Evolutionary conservation across 176 grass and related monocot genomes (phyloP).

Genomic region (Saccharum spontaneum): DNA sequence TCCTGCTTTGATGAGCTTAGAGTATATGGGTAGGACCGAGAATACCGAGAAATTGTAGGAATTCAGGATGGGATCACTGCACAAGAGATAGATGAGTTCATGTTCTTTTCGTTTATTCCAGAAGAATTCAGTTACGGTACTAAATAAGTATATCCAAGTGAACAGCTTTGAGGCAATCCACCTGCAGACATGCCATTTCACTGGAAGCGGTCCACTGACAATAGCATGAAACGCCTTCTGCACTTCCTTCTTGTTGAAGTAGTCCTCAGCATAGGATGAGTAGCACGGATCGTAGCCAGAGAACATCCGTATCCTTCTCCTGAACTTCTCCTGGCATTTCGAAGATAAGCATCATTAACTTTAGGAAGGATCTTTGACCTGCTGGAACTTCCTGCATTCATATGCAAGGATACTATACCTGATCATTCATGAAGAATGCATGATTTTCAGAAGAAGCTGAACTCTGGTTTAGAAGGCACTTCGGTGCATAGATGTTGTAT

Average conservation of each 20-base stretch:
- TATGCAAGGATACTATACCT: slow-evolving; percentile 1
- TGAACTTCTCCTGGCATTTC: slow-evolving; percentile 32
- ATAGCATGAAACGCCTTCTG: slow-evolving; percentile 65
- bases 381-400: neutral
- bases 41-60: slow-evolving; percentile 62
- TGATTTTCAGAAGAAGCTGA: slow-evolving; percentile 23
- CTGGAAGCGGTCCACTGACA: slow-evolving; percentile 30
- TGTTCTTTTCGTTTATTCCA: neutral
- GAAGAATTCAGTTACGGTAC: neutral
- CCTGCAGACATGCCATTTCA: slow-evolving; percentile 69
- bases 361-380: neutral
- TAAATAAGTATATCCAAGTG: neutral
- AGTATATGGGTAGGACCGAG: slow-evolving; percentile 75
- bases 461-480: slow-evolving; percentile 63
- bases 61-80: slow-evolving; percentile 62
- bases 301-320: slow-evolving; percentile 37
- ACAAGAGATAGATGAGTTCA: slow-evolving; percentile 28
- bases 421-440: neutral
- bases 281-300: slow-evolving; percentile 84
- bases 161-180: slow-evolving; percentile 28
- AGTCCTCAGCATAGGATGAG: slow-evolving; percentile 64
- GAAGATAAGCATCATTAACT: neutral
- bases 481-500: slow-evolving; percentile 88
- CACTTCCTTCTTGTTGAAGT: slow-evolving; percentile 75
- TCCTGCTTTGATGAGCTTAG: slow-evolving; percentile 79